Conservation (phyloP, 1,284 basidiomycete species). For the Ceratobasidium sp. region DNA sequence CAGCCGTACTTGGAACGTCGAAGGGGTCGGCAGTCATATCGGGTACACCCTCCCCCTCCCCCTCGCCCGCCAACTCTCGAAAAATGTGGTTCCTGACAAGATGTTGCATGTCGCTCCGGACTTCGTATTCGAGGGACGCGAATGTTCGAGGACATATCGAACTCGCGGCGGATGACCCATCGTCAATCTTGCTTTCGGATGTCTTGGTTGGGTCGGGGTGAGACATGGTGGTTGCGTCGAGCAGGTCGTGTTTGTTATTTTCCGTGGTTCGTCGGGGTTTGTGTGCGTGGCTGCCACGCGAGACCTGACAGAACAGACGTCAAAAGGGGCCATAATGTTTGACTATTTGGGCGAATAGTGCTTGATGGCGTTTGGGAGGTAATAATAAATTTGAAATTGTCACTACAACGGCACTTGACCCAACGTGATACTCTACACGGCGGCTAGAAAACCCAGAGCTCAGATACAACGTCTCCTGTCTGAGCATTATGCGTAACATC, state of each 20-base stretch:
- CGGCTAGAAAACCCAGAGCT: constrained; percentile 38
- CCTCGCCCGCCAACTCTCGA: neutral
- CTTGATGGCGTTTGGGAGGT: too few relatives aligned
- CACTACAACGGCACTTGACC: too few relatives aligned
- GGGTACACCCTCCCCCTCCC: neutral
- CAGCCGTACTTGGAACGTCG: neutral
- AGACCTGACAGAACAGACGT: constrained; percentile 13
- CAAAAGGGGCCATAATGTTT: neutral
- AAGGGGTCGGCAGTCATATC: neutral
- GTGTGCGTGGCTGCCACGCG: neutral
- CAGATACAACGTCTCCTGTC: constrained; percentile 33
- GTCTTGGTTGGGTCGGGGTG: constrained; percentile 9
- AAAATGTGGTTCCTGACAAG: constrained; percentile 16
- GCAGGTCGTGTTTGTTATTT: constrained; percentile 16
- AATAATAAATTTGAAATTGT: too few relatives aligned
- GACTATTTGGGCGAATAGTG: too few relatives aligned
- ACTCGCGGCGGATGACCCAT: neutral
- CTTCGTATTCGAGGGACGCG: constrained; percentile 12
- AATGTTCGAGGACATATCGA: constrained; percentile 11
- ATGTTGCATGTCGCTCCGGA: constrained; percentile 15
- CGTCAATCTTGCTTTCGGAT: constrained; percentile 5
- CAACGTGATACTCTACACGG: neutral
- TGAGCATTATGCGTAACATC: neutral
- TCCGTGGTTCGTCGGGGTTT: too few relatives aligned
- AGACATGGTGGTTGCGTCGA: constrained; percentile 6